Percentiles rank a stretch among this genome's conserved stretches.
phyloP scores from a whole-genome alignment of 1,284 basidiomycete species.

The Trametes versicolor region DNA sequence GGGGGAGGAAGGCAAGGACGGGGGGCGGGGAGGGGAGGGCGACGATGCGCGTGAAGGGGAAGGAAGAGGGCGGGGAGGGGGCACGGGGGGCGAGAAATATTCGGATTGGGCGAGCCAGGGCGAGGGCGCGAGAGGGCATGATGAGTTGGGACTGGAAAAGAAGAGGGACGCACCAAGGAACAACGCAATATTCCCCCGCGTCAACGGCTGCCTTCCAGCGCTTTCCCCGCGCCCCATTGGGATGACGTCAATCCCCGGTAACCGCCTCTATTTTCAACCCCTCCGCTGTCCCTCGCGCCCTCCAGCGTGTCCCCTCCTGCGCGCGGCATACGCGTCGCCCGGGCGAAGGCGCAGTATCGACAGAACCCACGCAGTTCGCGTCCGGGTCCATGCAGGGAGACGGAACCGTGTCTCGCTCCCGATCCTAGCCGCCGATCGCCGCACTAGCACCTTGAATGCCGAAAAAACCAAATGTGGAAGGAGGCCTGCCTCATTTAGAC shows the following conservation, averaged over 20 bases:
- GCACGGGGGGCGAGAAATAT: slow-evolving; percentile 7
- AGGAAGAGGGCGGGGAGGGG: slow-evolving; percentile 2
- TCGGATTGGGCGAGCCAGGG: slow-evolving; percentile 11
- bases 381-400: background rate
- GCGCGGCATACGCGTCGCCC: background rate
- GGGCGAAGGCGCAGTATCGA: slow-evolving; percentile 2
- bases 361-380: slow-evolving; percentile 2
- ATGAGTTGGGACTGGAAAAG: background rate
- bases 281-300: background rate
- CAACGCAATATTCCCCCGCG: slow-evolving; percentile 2
- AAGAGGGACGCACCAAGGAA: background rate
- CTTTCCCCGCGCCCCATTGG: slow-evolving; percentile 7
- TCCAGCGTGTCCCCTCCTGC: background rate
- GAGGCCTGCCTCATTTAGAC: slow-evolving; percentile 10
- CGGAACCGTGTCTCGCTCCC: slow-evolving; percentile 7
- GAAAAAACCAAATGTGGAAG: slow-evolving; percentile 6
- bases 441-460: slow-evolving; percentile 14
- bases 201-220: slow-evolving; percentile 8
- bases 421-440: slow-evolving; percentile 20
- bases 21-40: slow-evolving; percentile 14
- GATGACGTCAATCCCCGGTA: slow-evolving; percentile 25
- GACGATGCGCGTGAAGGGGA: slow-evolving; percentile 1
- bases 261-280: slow-evolving; percentile 14
- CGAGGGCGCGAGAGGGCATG: slow-evolving; percentile 21
- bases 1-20: background rate